These are phyloP conservation scores for Termitomyces sp. DNA, from an alignment of 768 basidiomycete genomes.

Conservation along the genomic window DNA sequence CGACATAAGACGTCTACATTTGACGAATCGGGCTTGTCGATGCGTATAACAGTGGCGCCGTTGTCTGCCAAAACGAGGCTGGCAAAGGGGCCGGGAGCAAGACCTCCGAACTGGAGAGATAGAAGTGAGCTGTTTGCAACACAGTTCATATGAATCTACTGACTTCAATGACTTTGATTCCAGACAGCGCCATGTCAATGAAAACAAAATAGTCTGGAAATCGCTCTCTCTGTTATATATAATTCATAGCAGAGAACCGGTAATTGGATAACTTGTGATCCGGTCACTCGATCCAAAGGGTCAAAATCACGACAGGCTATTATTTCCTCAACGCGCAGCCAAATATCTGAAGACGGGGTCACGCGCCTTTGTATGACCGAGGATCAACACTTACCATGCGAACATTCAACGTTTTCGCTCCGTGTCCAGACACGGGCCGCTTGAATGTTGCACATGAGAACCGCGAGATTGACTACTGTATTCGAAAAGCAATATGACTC, in stretches of 20 bases:
- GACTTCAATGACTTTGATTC: conserved; percentile 21
- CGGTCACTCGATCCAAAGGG: no score
- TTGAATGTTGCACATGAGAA: not conserved
- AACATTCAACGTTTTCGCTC: not conserved
- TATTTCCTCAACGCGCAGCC: no score
- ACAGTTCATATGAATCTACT: not conserved
- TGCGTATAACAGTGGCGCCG: conserved; percentile 70
- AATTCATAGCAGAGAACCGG: not conserved
- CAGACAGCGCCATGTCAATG: conserved; percentile 18
- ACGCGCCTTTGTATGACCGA: not conserved
- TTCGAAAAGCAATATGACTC: not conserved
- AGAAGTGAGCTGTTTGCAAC: not conserved
- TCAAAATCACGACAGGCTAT: no score
- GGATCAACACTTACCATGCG: not conserved
- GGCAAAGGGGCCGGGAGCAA: conserved; percentile 79
- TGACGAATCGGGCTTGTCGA: conserved; percentile 54
- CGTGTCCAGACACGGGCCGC: not conserved
- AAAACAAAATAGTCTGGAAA: not conserved
- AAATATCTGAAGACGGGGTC: not conserved
- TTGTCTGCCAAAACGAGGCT: conserved; percentile 76
- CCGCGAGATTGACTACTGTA: not conserved
- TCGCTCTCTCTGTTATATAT: not conserved
- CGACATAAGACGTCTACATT: conserved; percentile 55
- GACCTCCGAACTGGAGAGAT: conserved; percentile 61
- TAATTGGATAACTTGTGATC: not conserved